Evolutionary conservation across 768 basidiomycete genomes (phyloP).

Genomic region (Lactarius hengduanensis): DNA sequence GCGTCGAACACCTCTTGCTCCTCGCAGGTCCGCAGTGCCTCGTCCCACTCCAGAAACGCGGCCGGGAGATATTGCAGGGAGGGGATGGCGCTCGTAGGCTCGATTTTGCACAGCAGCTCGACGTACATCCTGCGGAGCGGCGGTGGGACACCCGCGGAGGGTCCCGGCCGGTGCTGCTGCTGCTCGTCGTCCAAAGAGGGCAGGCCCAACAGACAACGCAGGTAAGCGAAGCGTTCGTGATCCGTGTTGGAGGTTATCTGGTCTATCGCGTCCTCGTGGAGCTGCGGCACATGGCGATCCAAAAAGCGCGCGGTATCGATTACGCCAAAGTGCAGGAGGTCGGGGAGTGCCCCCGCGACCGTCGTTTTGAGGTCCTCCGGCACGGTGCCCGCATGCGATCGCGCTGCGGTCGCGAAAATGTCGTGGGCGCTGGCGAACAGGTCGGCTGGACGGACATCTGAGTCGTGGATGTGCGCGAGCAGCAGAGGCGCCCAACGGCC

Average conservation of each 20-base stretch:
- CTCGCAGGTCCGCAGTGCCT: constrained; percentile 65
- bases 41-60: constrained; percentile 54
- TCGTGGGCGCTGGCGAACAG: constrained; percentile 67
- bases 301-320: constrained; percentile 68
- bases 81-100: constrained; percentile 60
- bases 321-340: constrained; percentile 61
- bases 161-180: constrained; percentile 39
- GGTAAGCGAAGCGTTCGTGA: constrained; percentile 68
- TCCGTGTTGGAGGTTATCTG: constrained; percentile 46
- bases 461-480: constrained; percentile 72
- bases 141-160: constrained; percentile 48
- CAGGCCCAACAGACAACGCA: constrained; percentile 63
- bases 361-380: constrained; percentile 55
- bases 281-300: constrained; percentile 60
- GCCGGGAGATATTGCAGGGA: constrained; percentile 56
- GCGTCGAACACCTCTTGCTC: constrained; percentile 64
- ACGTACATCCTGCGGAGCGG: constrained; percentile 63
- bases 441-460: constrained; percentile 55
- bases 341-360: constrained; percentile 59
- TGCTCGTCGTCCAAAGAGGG: constrained; percentile 45
- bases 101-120: constrained; percentile 67
- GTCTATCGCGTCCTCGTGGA: constrained; percentile 65
- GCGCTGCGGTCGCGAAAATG: constrained; percentile 50
- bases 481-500: constrained; percentile 73
- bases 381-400: constrained; percentile 48